Evolutionary conservation across 2,329 filamentous ascomycete genomes (phyloP), one percentile per base, ranked within the genome.

Genomic region (Exophiala lecanii-corni): DNA sequence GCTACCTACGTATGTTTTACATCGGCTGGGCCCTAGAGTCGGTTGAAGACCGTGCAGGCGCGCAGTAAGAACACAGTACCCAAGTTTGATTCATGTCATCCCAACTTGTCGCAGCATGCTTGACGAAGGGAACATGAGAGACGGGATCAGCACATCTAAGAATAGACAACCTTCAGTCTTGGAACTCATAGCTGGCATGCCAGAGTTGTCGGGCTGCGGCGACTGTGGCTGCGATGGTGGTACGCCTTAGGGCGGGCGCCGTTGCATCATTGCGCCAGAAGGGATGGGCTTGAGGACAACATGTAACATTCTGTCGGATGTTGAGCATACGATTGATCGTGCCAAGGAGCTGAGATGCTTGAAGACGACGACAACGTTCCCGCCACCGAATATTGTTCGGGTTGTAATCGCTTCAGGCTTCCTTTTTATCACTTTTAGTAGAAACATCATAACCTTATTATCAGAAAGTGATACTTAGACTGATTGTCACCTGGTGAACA

Each of bases 301-400:
- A 60, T 4, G 61, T 63, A 9, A 59, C 62, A 6, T 62, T 55
- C 15, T 56, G 56, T 25, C 73, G 74, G 28, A 59, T 66, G 34
- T 75, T 67, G n/a, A 77, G 57, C 1, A 55, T 46, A 5, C 65
- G 60, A 21, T 72, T 64, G 49, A 74, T 68, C 31, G 58, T 49
- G 5, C 57, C 58, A 3, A 71, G 69, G 4, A 61, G 53, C 19
- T 61, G 59, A 2, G 75, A 73, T 20, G 68, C 66, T 18, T 63
- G 62, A 48, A 76, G 78, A 13, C 75, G 64, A 71, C 47, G 1
- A 75, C 74, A 7, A 75, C 68, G n/a, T 70, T 70, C 3, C 73
- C 75, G 56, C n/a, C 73, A 79, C 23, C 74, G 69, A 47, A 79
- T 76, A 50, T 78, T 76, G 36, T 62, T 70, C 59, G 78, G 78